phyloP scores from a whole-genome alignment of 1,284 basidiomycete genomes.

The Puccinia sorghi region DNA sequence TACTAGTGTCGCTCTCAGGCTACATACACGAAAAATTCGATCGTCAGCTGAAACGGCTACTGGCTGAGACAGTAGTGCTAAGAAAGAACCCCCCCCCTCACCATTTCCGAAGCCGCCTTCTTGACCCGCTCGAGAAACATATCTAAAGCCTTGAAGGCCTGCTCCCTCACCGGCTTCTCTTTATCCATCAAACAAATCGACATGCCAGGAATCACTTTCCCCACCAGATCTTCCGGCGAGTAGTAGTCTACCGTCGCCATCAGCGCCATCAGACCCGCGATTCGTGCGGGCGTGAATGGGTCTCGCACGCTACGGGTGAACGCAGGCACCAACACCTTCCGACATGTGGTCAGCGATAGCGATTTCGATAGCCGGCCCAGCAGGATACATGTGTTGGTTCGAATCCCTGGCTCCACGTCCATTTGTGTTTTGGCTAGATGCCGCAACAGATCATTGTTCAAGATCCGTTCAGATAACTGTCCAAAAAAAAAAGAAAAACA shows the following conservation, averaged over 20 bases:
- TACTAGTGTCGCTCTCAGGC: conserved; percentile 30
- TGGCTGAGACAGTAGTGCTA: no score
- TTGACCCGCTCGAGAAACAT: conserved; percentile 48
- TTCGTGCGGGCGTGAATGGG: conserved; percentile 84
- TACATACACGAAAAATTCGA: not conserved
- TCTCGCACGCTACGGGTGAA: conserved; percentile 90
- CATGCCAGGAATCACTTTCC: conserved; percentile 82
- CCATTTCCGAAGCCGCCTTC: conserved; percentile 47
- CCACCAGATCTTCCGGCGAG: conserved; percentile 81
- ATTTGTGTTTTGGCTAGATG: conserved; percentile 89
- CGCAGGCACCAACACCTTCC: conserved; percentile 92
- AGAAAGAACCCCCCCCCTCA: no score
- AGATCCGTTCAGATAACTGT: conserved; percentile 71
- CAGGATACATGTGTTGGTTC: conserved; percentile 96
- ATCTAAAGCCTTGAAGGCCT: conserved; percentile 76
- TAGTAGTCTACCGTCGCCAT: conserved; percentile 93
- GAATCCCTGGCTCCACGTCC: conserved; percentile 88
- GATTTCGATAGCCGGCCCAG: conserved; percentile 85
- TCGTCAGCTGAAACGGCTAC: not conserved
- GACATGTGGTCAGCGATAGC: conserved; percentile 81
- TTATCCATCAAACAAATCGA: conserved; percentile 78
- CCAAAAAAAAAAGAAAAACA: conserved; percentile 1
- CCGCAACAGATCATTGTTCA: conserved; percentile 95
- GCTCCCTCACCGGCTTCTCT: conserved; percentile 89
- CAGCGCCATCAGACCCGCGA: conserved; percentile 92